Evolutionary conservation across 495 filamentous ascomycete species (phyloP).

Genomic region (Rusavskia elegans): DNA sequence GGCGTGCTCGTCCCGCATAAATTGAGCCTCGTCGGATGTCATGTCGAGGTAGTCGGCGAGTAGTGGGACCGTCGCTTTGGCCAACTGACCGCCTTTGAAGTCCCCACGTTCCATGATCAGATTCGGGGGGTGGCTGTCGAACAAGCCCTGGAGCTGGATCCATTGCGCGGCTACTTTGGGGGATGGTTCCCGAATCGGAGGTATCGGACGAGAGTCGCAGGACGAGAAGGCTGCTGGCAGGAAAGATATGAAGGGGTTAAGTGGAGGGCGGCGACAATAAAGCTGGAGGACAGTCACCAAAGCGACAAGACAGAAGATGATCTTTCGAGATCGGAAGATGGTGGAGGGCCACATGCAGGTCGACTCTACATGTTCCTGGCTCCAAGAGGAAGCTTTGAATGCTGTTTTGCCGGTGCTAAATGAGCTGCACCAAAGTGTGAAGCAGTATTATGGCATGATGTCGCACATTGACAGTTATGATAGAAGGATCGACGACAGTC

Average conservation of each 20-base stretch:
- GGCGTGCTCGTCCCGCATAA: not conserved
- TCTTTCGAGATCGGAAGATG: not conserved
- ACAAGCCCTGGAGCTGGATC: not conserved
- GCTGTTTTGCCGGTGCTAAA: too few relatives aligned
- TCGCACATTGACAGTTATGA: too few relatives aligned
- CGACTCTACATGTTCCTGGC: not conserved
- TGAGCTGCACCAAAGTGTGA: too few relatives aligned
- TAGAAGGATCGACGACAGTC: too few relatives aligned
- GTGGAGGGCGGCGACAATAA: not conserved
- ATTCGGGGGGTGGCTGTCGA: not conserved
- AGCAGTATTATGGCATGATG: too few relatives aligned
- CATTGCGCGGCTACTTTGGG: not conserved
- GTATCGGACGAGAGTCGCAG: not conserved
- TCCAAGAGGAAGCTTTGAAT: not conserved
- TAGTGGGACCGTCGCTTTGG: not conserved
- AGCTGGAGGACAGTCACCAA: not conserved
- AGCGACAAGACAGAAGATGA: not conserved
- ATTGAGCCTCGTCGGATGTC: not conserved
- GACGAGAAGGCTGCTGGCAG: not conserved
- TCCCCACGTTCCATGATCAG: not conserved
- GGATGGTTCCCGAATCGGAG: not conserved
- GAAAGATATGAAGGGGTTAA: not conserved
- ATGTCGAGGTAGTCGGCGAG: not conserved
- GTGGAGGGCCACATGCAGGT: not conserved
- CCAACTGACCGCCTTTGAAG: not conserved